phyloP scores from a whole-genome alignment of 371 early-diverging fungal genomes.

The Mucor indicus region DNA sequence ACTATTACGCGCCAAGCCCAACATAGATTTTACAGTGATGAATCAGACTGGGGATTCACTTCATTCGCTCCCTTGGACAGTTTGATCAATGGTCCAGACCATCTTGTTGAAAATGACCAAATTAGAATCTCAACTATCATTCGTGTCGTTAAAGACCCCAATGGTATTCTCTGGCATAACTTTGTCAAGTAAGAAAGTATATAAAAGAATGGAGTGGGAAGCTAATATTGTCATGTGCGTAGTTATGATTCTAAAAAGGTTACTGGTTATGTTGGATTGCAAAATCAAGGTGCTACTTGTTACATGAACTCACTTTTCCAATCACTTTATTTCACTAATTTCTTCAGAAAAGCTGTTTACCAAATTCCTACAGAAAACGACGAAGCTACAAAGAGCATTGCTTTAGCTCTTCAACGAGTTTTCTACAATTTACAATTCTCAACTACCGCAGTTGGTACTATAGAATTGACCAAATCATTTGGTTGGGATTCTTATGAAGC shows the following conservation, averaged over 20 bases:
- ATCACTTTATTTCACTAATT: slow-evolving; percentile 92
- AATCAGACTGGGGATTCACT: slow-evolving; percentile 94
- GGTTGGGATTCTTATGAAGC: slow-evolving; percentile 95
- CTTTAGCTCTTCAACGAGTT: slow-evolving; percentile 90
- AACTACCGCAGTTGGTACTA: slow-evolving; percentile 75
- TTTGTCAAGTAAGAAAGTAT: slow-evolving; percentile 66
- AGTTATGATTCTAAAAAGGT: slow-evolving; percentile 85
- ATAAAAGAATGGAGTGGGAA: too few species aligned
- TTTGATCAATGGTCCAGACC: neutral
- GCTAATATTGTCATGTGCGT: too few species aligned
- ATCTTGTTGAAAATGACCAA: slow-evolving; percentile 49
- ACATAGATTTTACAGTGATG: slow-evolving; percentile 80
- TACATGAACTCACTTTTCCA: slow-evolving; percentile 99
- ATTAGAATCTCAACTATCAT: slow-evolving; percentile 73
- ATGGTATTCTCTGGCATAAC: slow-evolving; percentile 93
- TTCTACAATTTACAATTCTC: slow-evolving; percentile 85
- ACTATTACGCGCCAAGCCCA: slow-evolving; percentile 57
- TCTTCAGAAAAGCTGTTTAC: slow-evolving; percentile 88
- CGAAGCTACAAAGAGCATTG: slow-evolving; percentile 77
- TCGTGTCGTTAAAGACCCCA: slow-evolving; percentile 79
- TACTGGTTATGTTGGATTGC: slow-evolving; percentile 93
- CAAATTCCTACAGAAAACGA: slow-evolving; percentile 88
- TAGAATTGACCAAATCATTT: slow-evolving; percentile 91
- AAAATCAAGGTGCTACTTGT: slow-evolving; percentile 99
- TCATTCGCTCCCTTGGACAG: slow-evolving; percentile 51